Percentiles rank a stretch among this genome's conserved stretches.
Conservation (phyloP, 257 asterid genomes). For the Misopates orontium region DNA sequence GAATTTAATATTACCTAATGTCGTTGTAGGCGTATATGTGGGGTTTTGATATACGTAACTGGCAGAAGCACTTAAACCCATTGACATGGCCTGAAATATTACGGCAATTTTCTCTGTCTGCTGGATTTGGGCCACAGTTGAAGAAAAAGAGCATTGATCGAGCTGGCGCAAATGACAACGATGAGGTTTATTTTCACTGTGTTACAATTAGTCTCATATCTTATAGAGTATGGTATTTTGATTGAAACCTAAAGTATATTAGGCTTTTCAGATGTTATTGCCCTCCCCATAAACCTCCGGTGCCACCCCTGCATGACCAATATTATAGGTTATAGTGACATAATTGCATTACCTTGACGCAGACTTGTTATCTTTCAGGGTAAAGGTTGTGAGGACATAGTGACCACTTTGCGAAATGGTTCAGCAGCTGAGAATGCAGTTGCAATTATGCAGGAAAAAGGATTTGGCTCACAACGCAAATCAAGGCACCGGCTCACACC, state of each 20-base stretch:
- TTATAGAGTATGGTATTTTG: not conserved
- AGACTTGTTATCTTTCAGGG: conserved; percentile 47
- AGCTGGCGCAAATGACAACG: conserved; percentile 48
- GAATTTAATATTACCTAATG: conserved; percentile 22
- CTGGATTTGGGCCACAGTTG: conserved; percentile 93
- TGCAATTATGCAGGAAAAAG: conserved; percentile 94
- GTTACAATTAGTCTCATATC: not conserved
- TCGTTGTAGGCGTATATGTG: conserved; percentile 79
- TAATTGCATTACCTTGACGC: conserved; percentile 23
- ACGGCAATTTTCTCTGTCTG: conserved; percentile 88
- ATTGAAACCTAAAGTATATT: conserved; percentile 8
- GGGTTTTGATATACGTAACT: conserved; percentile 93
- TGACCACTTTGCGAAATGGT: conserved; percentile 86
- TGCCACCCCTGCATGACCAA: conserved; percentile 4
- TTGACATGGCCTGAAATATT: conserved; percentile 95
- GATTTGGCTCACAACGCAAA: conserved; percentile 70
- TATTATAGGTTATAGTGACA: conserved; percentile 3
- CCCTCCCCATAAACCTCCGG: not conserved
- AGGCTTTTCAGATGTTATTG: not conserved
- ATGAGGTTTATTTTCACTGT: conserved; percentile 54
- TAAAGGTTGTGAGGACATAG: conserved; percentile 88
- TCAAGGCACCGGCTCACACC: conserved; percentile 96
- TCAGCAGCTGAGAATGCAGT: conserved; percentile 92
- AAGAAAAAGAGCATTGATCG: conserved; percentile 68
- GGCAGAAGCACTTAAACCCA: conserved; percentile 89